phyloP scores from a whole-genome alignment of 2,329 filamentous ascomycete species.

The Bipolaris gigantea region DNA sequence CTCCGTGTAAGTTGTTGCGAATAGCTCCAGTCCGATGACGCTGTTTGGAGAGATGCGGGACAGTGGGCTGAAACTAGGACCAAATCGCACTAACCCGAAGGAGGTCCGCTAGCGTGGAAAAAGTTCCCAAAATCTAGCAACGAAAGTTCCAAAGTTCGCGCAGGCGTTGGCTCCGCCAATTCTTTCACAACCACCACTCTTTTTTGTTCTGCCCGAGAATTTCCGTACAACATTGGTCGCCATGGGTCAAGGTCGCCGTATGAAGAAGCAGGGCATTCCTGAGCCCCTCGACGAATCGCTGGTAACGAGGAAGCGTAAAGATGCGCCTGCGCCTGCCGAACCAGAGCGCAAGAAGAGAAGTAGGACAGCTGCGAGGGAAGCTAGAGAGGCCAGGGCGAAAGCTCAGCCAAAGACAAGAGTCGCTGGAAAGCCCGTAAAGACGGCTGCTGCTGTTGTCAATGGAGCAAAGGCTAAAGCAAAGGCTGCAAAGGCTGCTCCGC shows the following conservation, averaged over 20 bases:
- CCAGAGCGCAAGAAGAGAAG: conserved; percentile 61
- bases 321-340: conserved; percentile 60
- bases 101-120: conserved; percentile 17
- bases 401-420: conserved; percentile 19
- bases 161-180: conserved; percentile 12
- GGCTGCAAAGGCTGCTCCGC: conserved; percentile 30
- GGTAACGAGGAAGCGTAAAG: conserved; percentile 84
- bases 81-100: conserved; percentile 8
- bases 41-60: conserved; percentile 28
- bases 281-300: conserved; percentile 75
- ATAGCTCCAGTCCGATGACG: conserved; percentile 34
- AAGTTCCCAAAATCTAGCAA: conserved; percentile 20
- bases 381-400: conserved; percentile 20
- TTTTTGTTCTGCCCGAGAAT: background rate
- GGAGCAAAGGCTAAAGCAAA: conserved; percentile 38
- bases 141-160: conserved; percentile 26
- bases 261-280: conserved; percentile 93
- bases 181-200: conserved; percentile 2
- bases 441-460: conserved; percentile 48
- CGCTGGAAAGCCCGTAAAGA: conserved; percentile 24
- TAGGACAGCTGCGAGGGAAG: conserved; percentile 48
- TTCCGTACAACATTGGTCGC: conserved; percentile 14
- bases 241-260: conserved; percentile 89
- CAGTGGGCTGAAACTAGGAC: conserved; percentile 9
- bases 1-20: background rate